Evolutionary conservation across 169 alveolate species (phyloP).

Genomic region (Plasmodium billcollinsi): DNA sequence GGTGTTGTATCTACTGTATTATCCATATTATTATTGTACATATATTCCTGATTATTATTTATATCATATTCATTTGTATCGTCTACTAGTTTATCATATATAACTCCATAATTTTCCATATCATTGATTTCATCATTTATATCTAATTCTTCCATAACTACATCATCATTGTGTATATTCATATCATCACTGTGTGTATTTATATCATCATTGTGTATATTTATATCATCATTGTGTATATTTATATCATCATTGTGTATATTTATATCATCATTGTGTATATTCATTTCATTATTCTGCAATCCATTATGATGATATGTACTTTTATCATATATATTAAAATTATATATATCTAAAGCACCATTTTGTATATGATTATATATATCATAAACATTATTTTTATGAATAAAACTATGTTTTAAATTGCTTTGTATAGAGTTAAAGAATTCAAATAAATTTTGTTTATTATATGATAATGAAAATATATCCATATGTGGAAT

Average conservation of each 20-base stretch:
- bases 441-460: conserved; percentile 51
- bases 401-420: conserved; percentile 74
- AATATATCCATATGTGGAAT: conserved; percentile 82
- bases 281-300: not conserved
- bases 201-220: conserved; percentile 11
- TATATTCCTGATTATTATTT: not conserved
- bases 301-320: not conserved
- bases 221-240: conserved; percentile 37
- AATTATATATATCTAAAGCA: conserved; percentile 57
- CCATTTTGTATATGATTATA: conserved; percentile 43
- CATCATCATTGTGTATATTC: conserved; percentile 17
- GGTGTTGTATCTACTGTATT: conserved; percentile 4
- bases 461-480: conserved; percentile 45
- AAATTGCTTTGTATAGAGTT: conserved; percentile 46
- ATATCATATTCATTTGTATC: not conserved
- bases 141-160: conserved; percentile 18
- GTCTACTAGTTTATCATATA: not conserved
- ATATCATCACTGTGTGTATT: not conserved
- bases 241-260: conserved; percentile 22
- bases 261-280: not conserved
- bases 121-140: not conserved
- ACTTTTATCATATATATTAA: conserved; percentile 49
- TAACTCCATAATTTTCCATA: not conserved
- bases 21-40: not conserved
- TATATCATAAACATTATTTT: conserved; percentile 70